These are phyloP conservation scores for Truncatella angustata DNA, from an alignment of 2,329 filamentous ascomycete genomes.

Conservation along the genomic window DNA sequence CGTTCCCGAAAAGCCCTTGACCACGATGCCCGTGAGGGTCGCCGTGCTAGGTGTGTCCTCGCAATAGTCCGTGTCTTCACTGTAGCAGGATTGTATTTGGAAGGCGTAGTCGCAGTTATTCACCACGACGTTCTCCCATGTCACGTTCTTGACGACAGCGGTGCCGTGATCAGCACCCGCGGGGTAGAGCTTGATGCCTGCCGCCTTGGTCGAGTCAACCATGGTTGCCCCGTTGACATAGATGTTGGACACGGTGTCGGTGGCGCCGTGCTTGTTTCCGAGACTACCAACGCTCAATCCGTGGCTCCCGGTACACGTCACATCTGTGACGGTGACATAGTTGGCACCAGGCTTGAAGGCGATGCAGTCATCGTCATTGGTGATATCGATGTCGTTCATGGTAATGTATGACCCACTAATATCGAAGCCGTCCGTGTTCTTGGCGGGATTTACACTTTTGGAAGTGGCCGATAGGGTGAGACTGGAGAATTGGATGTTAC, in stretches of 20 bases:
- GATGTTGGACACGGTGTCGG: constrained; percentile 41
- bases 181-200: constrained; percentile 45
- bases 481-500: not conserved
- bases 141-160: constrained; percentile 40
- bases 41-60: constrained; percentile 31
- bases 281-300: constrained; percentile 46
- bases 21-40: constrained; percentile 30
- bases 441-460: constrained; percentile 33
- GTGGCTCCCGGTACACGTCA: constrained; percentile 45
- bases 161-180: constrained; percentile 32
- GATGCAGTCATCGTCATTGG: constrained; percentile 43
- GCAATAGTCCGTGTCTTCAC: constrained; percentile 34
- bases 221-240: constrained; percentile 38
- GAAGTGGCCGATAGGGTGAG: constrained; percentile 34
- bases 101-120: constrained; percentile 39
- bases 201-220: constrained; percentile 41
- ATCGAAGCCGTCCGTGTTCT: constrained; percentile 44
- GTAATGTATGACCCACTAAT: constrained; percentile 35
- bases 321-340: constrained; percentile 35
- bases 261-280: constrained; percentile 29
- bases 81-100: constrained; percentile 45
- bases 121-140: constrained; percentile 35
- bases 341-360: constrained; percentile 40
- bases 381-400: constrained; percentile 32
- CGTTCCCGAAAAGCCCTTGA: constrained; percentile 36